Evolutionary conservation across 257 asterid genomes (phyloP).

Genomic region (Striga asiatica): DNA sequence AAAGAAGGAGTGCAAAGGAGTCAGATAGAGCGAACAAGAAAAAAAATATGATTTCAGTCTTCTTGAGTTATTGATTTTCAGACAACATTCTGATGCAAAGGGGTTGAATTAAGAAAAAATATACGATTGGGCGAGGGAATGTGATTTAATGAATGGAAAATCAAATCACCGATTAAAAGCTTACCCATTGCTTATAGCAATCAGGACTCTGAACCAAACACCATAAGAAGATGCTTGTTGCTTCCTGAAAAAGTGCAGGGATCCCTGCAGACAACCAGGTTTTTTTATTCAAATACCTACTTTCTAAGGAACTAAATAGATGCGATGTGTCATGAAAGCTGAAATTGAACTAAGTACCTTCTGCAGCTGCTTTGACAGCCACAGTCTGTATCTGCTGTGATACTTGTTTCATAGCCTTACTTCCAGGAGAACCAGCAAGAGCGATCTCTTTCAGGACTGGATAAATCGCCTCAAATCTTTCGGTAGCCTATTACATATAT

Average conservation of each 20-base stretch:
- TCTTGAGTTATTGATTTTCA: too few relatives aligned
- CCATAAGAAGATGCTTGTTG: slow-evolving; percentile 59
- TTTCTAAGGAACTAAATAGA: too few relatives aligned
- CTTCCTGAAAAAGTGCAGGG: slow-evolving; percentile 64
- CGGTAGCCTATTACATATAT: slow-evolving; percentile 47
- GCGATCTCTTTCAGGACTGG: slow-evolving; percentile 65
- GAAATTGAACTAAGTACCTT: too few relatives aligned
- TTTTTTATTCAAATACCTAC: slow-evolving; percentile 4
- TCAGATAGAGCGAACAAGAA: too few relatives aligned
- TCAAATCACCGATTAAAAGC: too few relatives aligned
- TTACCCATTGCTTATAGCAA: slow-evolving; percentile 80
- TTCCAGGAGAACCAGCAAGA: slow-evolving; percentile 77
- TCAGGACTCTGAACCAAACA: slow-evolving; percentile 67
- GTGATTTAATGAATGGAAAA: too few relatives aligned
- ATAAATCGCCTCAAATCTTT: slow-evolving; percentile 68
- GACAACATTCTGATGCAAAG: too few relatives aligned
- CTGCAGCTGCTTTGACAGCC: slow-evolving; percentile 50
- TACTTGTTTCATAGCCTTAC: slow-evolving; percentile 81
- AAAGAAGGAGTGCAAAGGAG: too few relatives aligned
- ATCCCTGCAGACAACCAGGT: slow-evolving; percentile 35
- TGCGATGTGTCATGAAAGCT: background rate
- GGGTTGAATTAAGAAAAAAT: too few relatives aligned
- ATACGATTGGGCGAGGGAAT: too few relatives aligned
- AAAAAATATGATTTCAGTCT: background rate
- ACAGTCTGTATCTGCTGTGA: slow-evolving; percentile 47